phyloP scores from a whole-genome alignment of 768 basidiomycete species.

The Sarcodon sp. region DNA sequence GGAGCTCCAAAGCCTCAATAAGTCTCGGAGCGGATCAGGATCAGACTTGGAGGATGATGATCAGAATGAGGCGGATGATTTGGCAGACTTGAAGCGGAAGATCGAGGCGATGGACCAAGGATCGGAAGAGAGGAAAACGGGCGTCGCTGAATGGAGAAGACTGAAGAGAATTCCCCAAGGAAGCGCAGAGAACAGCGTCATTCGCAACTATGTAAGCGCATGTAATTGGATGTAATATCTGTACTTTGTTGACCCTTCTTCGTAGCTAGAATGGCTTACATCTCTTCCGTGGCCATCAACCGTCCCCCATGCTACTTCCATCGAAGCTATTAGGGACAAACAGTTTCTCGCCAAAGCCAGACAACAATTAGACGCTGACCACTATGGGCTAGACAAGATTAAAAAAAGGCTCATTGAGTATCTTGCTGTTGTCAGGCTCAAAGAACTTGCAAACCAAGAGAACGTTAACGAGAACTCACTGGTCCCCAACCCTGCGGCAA shows the following conservation, averaged over 20 bases:
- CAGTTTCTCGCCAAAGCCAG: slow-evolving; percentile 62
- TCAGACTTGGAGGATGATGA: slow-evolving; percentile 68
- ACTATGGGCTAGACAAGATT: slow-evolving; percentile 86
- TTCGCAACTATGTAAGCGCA: slow-evolving; percentile 60
- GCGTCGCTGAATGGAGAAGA: slow-evolving; percentile 71
- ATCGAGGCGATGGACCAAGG: slow-evolving; percentile 60
- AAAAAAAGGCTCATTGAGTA: slow-evolving; percentile 89
- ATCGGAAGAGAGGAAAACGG: slow-evolving; percentile 74
- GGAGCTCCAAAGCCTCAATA: slow-evolving; percentile 48
- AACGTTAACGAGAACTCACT: slow-evolving; percentile 8
- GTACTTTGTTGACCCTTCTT: neutral
- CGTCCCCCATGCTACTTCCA: slow-evolving; percentile 7
- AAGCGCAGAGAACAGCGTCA: slow-evolving; percentile 84
- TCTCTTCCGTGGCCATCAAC: slow-evolving; percentile 72
- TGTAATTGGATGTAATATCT: neutral
- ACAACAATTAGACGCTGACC: slow-evolving; percentile 75
- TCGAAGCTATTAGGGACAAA: slow-evolving; percentile 31
- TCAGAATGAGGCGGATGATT: slow-evolving; percentile 68
- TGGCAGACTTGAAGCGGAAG: slow-evolving; percentile 43
- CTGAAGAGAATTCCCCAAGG: slow-evolving; percentile 82
- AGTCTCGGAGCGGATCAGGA: slow-evolving; percentile 4
- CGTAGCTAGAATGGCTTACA: slow-evolving; percentile 82
- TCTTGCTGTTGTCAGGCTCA: slow-evolving; percentile 69
- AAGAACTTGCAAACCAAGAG: slow-evolving; percentile 16
- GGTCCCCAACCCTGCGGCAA: slow-evolving; percentile 5